Evolutionary conservation across 805 yeast genomes (phyloP).

Genomic region (Yarrowia sp.): DNA sequence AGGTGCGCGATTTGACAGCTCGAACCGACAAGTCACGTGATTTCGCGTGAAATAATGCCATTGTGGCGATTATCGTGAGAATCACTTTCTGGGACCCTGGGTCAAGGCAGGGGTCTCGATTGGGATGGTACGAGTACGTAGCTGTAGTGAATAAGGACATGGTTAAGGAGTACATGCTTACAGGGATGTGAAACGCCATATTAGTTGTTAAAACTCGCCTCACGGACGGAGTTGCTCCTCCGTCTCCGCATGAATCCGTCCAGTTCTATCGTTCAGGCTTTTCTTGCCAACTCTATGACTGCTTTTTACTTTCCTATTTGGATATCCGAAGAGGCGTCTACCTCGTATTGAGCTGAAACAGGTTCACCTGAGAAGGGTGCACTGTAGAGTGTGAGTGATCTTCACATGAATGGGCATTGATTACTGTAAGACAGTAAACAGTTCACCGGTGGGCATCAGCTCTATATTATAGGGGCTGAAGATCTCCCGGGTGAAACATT

Average conservation of each 20-base stretch:
- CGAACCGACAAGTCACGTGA: background rate
- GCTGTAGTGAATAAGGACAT: no score
- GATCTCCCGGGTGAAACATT: background rate
- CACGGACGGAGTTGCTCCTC: background rate
- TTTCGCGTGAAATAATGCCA: constrained; percentile 2
- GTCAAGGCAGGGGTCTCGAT: no score
- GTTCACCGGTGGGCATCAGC: background rate
- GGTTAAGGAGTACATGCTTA: no score
- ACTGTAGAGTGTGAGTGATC: background rate
- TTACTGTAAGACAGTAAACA: background rate
- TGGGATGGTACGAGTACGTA: no score
- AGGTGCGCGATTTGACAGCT: constrained; percentile 14
- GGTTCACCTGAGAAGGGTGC: background rate
- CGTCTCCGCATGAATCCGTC: background rate
- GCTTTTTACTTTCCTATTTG: background rate
- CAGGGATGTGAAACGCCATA: no score
- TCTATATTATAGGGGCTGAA: no score
- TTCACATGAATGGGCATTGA: background rate
- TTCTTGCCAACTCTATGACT: background rate
- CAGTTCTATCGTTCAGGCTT: background rate
- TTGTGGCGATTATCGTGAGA: no score
- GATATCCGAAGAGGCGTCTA: no score
- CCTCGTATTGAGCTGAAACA: background rate
- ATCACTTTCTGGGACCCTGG: no score
- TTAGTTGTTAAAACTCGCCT: background rate